phyloP scores from a whole-genome alignment of 164 flowering plant genomes.

The Chimonanthus praecox region DNA sequence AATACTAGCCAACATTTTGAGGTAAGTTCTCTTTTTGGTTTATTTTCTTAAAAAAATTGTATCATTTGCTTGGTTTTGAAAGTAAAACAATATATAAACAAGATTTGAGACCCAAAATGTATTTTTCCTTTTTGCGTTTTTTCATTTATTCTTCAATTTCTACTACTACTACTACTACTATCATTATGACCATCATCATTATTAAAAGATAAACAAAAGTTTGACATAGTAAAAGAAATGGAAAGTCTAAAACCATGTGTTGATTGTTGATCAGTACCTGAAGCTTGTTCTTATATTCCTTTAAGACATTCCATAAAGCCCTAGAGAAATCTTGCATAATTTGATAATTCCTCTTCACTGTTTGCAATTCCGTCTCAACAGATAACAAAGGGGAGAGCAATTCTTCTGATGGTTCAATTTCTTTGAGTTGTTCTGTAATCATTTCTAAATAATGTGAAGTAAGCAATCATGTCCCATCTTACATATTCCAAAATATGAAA shows the following conservation, averaged over 20 bases:
- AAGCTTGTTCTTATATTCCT: conserved; percentile 54
- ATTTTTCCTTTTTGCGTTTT: neutral
- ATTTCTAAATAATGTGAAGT: conserved; percentile 4
- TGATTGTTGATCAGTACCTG: conserved; percentile 34
- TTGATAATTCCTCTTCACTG: conserved; percentile 29
- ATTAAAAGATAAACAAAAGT: neutral
- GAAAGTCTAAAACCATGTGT: neutral
- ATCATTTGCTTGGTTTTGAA: neutral
- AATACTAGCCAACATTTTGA: too few species aligned
- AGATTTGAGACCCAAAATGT: neutral
- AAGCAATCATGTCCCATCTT: neutral
- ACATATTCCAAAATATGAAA: neutral
- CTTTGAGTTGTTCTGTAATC: conserved; percentile 7
- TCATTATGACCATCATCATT: too few species aligned
- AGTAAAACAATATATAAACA: neutral
- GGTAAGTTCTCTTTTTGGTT: too few species aligned
- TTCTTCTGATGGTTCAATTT: conserved; percentile 5
- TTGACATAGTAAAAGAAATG: neutral
- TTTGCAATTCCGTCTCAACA: conserved; percentile 3
- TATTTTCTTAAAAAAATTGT: neutral
- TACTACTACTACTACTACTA: neutral
- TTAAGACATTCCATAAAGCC: conserved; percentile 66
- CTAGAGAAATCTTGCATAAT: conserved; percentile 49
- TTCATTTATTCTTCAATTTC: neutral
- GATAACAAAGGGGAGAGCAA: conserved; percentile 10